Base-by-base conservation (phyloP, 2,329 filamentous ascomycete species). In the Trichoderma sp. region DNA sequence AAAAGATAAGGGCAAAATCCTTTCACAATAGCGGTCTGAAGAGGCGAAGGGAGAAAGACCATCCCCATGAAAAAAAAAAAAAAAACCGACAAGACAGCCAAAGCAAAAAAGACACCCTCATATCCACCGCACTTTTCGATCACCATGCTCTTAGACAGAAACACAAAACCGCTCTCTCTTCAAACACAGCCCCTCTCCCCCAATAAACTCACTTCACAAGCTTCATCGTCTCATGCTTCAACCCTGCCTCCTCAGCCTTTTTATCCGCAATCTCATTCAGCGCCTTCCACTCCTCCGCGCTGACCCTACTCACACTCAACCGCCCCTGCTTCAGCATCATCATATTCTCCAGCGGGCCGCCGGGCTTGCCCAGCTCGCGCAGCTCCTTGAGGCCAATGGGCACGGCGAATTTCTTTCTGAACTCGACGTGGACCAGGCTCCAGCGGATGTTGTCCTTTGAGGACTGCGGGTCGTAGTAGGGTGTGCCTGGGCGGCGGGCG, bases 391-490 rank as follows among this genome's bases (percentile, higher is more conserved):
- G 84, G 5, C 86, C 85, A 68, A 98, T 86, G 0, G 89, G 86
- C 16, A 88, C 84, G 1, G 84, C 83, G 74, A 98, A 94, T 79
- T 97, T 97, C 77, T 89, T 89, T 68, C 91, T 89, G 77, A 97
- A 97, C 75, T 90, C 86, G 59, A 98, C 95, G 70, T 96, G 91
- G 1, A 98, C 96, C 21, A 96, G 87, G 65, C 90, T 92, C 96
- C 96, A 99, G 75, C 66, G 86, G 83, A 72, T 87, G 11, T 81
- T 81, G 6, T 82, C 81, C 55, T 79, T 78, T 5, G 81, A 89
- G 1, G 91, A 93, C 65, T 91, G 91, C 1, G 90, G 81, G 76
- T 98, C 96, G 77, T 94, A 96, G 80, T 97, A 97, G 0, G 93
- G 90, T 2, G 77, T 78, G 14, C 76, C 77, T 1, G 78, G 76